Conservation (phyloP, 345 rosid genomes). For the Stellera chamaejasme region DNA sequence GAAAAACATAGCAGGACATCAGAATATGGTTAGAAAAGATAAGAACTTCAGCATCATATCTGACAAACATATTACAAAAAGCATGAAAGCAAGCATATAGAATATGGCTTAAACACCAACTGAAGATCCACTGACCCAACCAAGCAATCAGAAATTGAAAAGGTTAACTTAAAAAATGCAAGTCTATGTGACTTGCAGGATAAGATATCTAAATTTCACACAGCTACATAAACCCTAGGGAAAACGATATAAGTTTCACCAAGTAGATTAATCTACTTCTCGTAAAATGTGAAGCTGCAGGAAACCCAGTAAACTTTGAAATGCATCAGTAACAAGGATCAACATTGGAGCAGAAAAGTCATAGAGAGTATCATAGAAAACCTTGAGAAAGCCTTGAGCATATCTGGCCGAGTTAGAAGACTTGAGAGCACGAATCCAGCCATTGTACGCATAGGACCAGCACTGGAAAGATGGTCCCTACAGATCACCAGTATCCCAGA, state of each 20-base stretch:
- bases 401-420: constrained; percentile 92
- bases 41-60: constrained; percentile 6
- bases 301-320: too few relatives aligned
- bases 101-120: too few relatives aligned
- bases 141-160: background rate
- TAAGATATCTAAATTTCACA: too few relatives aligned
- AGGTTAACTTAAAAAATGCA: too few relatives aligned
- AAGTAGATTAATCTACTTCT: too few relatives aligned
- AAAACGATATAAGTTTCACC: too few relatives aligned
- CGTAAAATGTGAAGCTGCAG: too few relatives aligned
- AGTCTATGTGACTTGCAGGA: too few relatives aligned
- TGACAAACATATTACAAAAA: background rate
- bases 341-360: background rate
- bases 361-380: constrained; percentile 8
- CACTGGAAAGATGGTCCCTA: constrained; percentile 77
- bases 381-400: constrained; percentile 78
- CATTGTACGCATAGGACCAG: constrained; percentile 94
- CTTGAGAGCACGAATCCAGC: constrained; percentile 76
- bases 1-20: constrained; percentile 9
- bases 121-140: too few relatives aligned
- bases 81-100: background rate
- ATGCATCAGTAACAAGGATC: too few relatives aligned
- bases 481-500: constrained; percentile 62
- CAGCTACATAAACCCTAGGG: too few relatives aligned
- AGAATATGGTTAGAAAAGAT: background rate